Evolutionary conservation across 2,329 filamentous ascomycete genomes (phyloP), one percentile per base, ranked within the genome.

Genomic region (Fusarium cyanostomum): DNA sequence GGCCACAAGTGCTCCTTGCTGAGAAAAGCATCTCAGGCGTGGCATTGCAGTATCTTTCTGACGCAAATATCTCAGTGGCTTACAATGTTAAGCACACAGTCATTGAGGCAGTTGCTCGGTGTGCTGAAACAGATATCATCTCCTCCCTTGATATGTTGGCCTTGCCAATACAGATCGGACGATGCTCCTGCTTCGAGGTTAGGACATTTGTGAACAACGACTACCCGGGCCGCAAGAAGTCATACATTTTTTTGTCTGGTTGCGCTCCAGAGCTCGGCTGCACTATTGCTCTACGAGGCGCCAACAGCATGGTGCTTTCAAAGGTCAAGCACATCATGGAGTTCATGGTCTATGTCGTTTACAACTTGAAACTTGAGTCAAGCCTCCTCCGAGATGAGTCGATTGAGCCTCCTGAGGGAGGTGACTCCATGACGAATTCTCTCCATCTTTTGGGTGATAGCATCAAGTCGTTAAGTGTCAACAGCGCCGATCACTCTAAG

Each of bases 261-360:
- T 97, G 93, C 69, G 88, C 90, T 8, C 92, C 92, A 62, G 91
- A 96, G 58, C 85, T 99, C 3, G 96, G 95, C 0, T 98, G 95
- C 73, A 99, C 95, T 0, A 97, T 99, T 68, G 92, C 93, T 11
- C 81, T 99, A 18, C 89, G 95, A 41, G 95, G 95, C 1, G 92
- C 90, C 4, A 88, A 90, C 57, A 89, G 88, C 27, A 80, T 86
- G 43, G 82, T 88, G 1, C 82, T 99, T 15, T 82, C 87, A 2
- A 91, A 89, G 68, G 88, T 99, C 75, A 99, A 99, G 78, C 86
- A 88, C 49, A 95, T 99, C 66, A 95, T 94, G 10, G 95, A 99
- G 73, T 98, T 99, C 73, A 97, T 99, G 94, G 91, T 96, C 33
- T 99, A 98, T 69, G 96, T 99, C 16, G 94, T 98, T 11, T 99